Evolutionary conservation across 2,329 filamentous ascomycete genomes (phyloP), one percentile per base, ranked within the genome.

Genomic region (Fulvia fulva): DNA sequence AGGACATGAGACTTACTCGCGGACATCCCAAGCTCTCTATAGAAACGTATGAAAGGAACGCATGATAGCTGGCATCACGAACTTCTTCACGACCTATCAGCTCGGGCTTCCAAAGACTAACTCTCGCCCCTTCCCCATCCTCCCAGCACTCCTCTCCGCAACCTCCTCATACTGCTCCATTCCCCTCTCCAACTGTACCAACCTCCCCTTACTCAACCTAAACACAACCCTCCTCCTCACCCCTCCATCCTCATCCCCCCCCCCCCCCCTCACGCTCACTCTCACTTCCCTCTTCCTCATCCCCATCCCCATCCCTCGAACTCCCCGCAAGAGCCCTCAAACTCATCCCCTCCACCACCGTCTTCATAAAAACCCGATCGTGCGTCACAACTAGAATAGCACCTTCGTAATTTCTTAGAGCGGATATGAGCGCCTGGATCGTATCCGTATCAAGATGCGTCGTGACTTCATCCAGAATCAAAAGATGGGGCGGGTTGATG

Each of bases 381-480:
- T 95, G 91, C 34, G 86, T 91, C 4, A 94, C 87, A 5, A 94
- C 75, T 41, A 95, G 75, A 3, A 94, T 81, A 0, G 89, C 90
- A 0, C 90, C 90, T 56, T 86, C 81, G 80, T 88, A 95, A 2
- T 75, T 75, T 14, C 81, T 79, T 62, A 95, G 71, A 1, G 87
- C 87, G 23, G 83, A 79, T 0, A 87, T 80, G 55, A 95, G 74
- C 1, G 88, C 89, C 7, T 84, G 82, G 23, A 93, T 89, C 0
- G 88, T 93, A 74, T 94, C 85, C 61, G 88, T 89, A 70, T 95
- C 91, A 43, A 95, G 79, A 76, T 96, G 91, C 0, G 90, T 93
- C 6, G 90, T 94, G 23, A 91, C 87, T 71, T 91, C 91, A 70
- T 93, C 90, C 7, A 93, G 80, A 5, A 93, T 80, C 2, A 93